Evolutionary conservation across 768 basidiomycete species (phyloP), one percentile per base, ranked within the genome.

Genomic region (Leucocoprinus sp.): DNA sequence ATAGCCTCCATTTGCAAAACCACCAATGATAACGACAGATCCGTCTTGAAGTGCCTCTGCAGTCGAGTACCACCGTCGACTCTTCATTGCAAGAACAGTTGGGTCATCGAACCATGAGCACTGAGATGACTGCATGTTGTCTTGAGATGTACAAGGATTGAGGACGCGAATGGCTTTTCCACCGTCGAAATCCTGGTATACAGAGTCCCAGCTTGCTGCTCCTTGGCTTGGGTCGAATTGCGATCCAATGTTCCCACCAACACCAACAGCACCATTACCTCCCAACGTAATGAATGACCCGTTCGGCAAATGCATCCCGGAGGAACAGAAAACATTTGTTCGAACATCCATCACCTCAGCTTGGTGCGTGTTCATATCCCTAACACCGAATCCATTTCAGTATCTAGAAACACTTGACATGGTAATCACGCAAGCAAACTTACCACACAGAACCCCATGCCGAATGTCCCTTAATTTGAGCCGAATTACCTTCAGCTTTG

Each of bases 121-220:
- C 1, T 71, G 50, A 1, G 71, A 2, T 14, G 70, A 69, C 11
- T 65, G 49, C 53, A 79, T 70, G 53, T 80, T 61, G 48, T 75
- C 67, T 1, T 61, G 48, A 42, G 62, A 59, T 44, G 60, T 70
- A 60, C 92, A 95, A 3, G 90, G 83, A 54, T 83, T 80, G 49
- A 97, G 70, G 54, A 93, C 66, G 49, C 92, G 85, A 57, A 95
- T 89, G 33, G 84, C 70, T 42, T 73, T 76, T 14, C 76, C 72
- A 40, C 93, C 91, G 55, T 92, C 89, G 50, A 78, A 88, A 60
- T 95, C 83, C 43, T 79, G 64, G 61, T 89, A 93, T 8, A 66
- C 69, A 31, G 81, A 64, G 54, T 87, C 84, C 65, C 68, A 87
- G 1, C 62, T 55, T 15, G 72, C 77, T 4, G 73, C 65, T 43